Percentiles rank a stretch among this genome's conserved stretches.
Evolutionary conservation across 805 yeast species (phyloP).

Genomic region (Groenewaldozyma salmanticensis): DNA sequence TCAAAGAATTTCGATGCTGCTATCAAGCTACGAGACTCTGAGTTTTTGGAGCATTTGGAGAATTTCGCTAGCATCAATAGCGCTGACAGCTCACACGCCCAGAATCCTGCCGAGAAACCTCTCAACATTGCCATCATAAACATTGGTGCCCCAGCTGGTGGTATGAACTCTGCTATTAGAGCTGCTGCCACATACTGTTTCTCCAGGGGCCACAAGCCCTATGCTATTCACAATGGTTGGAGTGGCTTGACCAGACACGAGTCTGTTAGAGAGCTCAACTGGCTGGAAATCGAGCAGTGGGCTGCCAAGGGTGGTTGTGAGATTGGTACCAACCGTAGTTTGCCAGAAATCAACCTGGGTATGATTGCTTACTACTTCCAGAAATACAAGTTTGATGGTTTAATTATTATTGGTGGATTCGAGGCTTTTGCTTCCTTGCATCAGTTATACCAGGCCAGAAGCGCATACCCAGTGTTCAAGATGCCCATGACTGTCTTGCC

Average conservation of each 20-base stretch:
- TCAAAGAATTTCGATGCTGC: conserved; percentile 76
- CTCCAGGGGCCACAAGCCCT: conserved; percentile 83
- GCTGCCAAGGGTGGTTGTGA: conserved; percentile 88
- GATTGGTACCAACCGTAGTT: conserved; percentile 86
- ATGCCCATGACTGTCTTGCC: conserved; percentile 93
- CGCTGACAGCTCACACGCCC: conserved; percentile 53
- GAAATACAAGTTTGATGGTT: conserved; percentile 78
- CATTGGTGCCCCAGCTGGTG: conserved; percentile 97
- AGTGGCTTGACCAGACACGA: conserved; percentile 87
- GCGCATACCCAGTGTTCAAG: conserved; percentile 77
- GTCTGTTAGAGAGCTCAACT: conserved; percentile 58
- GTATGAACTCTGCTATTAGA: conserved; percentile 83
- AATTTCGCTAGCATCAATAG: conserved; percentile 65
- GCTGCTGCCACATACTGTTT: conserved; percentile 86
- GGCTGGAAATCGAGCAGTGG: conserved; percentile 89
- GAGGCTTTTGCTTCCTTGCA: conserved; percentile 88
- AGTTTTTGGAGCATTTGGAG: conserved; percentile 68
- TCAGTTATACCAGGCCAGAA: conserved; percentile 69
- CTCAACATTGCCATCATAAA: conserved; percentile 77
- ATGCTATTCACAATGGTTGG: conserved; percentile 89
- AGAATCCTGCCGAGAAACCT: conserved; percentile 49
- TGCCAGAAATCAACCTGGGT: conserved; percentile 80
- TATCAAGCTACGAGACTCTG: conserved; percentile 77
- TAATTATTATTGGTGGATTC: conserved; percentile 89
- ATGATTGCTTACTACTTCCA: conserved; percentile 89